phyloP scores from a whole-genome alignment of 78 protist genomes.

The Dictyostelium citrinum region DNA sequence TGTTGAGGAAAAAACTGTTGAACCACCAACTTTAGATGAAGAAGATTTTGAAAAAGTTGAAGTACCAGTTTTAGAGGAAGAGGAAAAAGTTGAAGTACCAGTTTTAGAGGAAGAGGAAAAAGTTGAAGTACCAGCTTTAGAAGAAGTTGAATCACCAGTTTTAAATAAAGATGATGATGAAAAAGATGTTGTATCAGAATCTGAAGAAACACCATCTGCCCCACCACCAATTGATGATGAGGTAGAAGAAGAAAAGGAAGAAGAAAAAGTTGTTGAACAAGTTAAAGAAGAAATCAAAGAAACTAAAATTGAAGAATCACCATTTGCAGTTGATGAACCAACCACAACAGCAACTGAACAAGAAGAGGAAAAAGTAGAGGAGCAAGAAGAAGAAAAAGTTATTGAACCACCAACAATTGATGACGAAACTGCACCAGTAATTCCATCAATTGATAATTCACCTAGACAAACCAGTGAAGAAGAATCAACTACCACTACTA shows the following conservation, averaged over 20 bases:
- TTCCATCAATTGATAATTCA: not conserved
- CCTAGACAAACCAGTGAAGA: not conserved
- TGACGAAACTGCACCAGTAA: not conserved
- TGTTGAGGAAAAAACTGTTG: not conserved
- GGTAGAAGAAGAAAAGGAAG: not conserved
- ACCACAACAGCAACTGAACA: not conserved
- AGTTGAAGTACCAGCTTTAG: not conserved
- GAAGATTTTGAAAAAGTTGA: not conserved
- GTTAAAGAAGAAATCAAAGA: not conserved
- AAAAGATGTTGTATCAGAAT: not conserved
- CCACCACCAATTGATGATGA: not conserved
- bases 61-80: not conserved
- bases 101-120: not conserved
- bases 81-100: not conserved
- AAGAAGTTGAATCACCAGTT: slow-evolving; percentile 1
- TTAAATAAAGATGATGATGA: not conserved
- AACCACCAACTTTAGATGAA: slow-evolving; percentile 13
- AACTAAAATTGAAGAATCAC: not conserved
- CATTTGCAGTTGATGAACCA: not conserved
- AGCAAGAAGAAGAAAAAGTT: not conserved
- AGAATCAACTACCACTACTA: not conserved
- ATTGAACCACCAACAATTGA: slow-evolving; percentile 27
- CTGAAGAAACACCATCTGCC: not conserved
- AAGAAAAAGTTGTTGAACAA: slow-evolving; percentile 1
- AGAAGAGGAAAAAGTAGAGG: not conserved